Conservation (phyloP, 768 basidiomycete genomes). For the Boletus subcaerulescens region DNA sequence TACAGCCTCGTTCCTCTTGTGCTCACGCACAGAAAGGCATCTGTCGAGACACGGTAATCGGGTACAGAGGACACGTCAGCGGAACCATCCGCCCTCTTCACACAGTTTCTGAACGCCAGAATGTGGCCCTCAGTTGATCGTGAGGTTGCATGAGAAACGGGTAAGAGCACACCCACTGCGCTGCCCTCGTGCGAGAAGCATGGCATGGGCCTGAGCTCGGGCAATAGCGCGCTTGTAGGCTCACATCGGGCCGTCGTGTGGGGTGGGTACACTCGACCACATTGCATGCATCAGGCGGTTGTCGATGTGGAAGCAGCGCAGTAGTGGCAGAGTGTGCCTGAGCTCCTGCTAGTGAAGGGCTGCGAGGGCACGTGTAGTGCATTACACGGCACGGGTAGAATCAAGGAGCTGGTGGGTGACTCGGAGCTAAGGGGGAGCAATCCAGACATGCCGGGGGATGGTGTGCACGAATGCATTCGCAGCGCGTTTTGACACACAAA, state of each 20-base stretch:
- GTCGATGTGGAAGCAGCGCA: too few species aligned
- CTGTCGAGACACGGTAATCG: background rate
- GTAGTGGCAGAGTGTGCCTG: too few species aligned
- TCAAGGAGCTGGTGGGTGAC: too few species aligned
- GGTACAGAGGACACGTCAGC: conserved; percentile 3
- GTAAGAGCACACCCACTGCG: conserved; percentile 51
- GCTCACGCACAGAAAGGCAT: too few species aligned
- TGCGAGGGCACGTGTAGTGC: too few species aligned
- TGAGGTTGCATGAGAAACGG: conserved; percentile 50
- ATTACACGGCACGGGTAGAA: too few species aligned
- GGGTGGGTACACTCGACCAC: conserved; percentile 20
- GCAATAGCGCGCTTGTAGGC: conserved; percentile 6
- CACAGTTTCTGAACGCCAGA: conserved; percentile 13
- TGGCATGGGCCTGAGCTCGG: conserved; percentile 20
- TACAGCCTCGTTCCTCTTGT: too few species aligned
- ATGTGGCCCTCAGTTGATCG: conserved; percentile 36
- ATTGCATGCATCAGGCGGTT: conserved; percentile 4
- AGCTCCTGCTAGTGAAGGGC: too few species aligned
- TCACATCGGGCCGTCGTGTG: conserved; percentile 16
- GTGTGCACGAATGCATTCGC: too few species aligned
- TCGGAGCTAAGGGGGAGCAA: too few species aligned
- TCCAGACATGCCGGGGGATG: too few species aligned
- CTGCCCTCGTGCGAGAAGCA: conserved; percentile 42
- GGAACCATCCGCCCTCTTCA: conserved; percentile 7
- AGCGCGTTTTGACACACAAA: too few species aligned